Percentiles rank a stretch among this genome's conserved stretches.
These are phyloP conservation scores for Chlorencoelia australis DNA, from an alignment of 2,329 filamentous ascomycete genomes.

Conservation along the genomic window DNA sequence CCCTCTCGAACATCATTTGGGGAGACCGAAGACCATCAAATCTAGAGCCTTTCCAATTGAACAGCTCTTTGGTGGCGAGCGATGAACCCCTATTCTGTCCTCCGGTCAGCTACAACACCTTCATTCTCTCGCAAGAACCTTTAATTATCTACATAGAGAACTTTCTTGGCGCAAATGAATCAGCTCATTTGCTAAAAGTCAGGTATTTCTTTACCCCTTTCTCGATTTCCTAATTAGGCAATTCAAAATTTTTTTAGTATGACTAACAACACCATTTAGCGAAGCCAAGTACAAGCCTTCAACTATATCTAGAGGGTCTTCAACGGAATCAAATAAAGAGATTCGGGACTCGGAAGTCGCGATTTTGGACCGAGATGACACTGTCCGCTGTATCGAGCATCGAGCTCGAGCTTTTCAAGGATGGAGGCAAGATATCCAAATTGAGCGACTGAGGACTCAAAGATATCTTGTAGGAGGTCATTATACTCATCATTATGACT, in stretches of 20 bases:
- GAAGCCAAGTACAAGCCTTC: conserved; percentile 41
- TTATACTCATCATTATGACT: conserved; percentile 51
- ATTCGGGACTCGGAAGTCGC: conserved; percentile 43
- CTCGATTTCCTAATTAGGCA: not conserved
- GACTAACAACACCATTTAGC: conserved; percentile 26
- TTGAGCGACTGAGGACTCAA: conserved; percentile 52
- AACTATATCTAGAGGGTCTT: conserved; percentile 40
- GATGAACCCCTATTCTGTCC: conserved; percentile 23
- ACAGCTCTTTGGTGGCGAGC: conserved; percentile 23
- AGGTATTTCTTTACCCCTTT: conserved; percentile 33
- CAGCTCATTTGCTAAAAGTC: conserved; percentile 38
- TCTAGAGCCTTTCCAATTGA: conserved; percentile 7
- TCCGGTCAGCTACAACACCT: conserved; percentile 26
- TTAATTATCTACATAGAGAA: conserved; percentile 48
- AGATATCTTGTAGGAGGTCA: conserved; percentile 50
- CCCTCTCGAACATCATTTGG: conserved; percentile 18
- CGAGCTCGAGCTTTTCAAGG: conserved; percentile 50
- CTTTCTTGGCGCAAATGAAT: conserved; percentile 40
- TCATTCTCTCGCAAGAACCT: conserved; percentile 42
- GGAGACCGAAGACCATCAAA: conserved; percentile 8
- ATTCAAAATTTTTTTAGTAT: conserved; percentile 2
- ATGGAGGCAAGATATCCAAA: conserved; percentile 45
- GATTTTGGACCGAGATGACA: conserved; percentile 35
- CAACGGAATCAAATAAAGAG: conserved; percentile 35
- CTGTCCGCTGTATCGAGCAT: conserved; percentile 47